Conservation (phyloP, 176 grass and related monocot genomes). For the Cenchrus fungigraminus region DNA sequence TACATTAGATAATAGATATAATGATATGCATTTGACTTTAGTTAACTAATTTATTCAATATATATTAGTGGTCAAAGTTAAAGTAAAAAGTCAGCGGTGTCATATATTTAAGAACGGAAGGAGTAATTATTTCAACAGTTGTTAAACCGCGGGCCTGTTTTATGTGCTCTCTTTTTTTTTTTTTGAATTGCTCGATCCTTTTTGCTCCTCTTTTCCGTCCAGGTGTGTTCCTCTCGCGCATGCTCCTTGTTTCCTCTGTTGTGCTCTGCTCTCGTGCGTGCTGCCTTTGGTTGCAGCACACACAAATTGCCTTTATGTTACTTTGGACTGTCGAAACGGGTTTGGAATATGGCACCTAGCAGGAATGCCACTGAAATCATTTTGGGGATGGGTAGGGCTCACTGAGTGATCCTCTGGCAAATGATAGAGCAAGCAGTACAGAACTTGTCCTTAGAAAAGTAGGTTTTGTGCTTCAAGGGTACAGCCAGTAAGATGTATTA, state of each 20-base stretch:
- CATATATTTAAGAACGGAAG: too few species aligned
- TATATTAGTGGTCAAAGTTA: too few species aligned
- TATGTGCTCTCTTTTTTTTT: neutral
- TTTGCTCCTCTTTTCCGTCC: constrained; percentile 9
- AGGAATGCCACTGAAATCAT: constrained; percentile 8
- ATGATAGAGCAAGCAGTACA: constrained; percentile 15
- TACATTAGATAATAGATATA: too few species aligned
- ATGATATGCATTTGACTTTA: too few species aligned
- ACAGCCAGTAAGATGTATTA: neutral
- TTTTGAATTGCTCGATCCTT: constrained; percentile 39
- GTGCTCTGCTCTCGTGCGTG: constrained; percentile 12
- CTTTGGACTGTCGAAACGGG: constrained; percentile 18
- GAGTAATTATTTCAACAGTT: constrained; percentile 29
- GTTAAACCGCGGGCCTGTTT: neutral
- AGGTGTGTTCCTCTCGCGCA: neutral
- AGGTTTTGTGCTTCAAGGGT: neutral
- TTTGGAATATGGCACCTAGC: constrained; percentile 12
- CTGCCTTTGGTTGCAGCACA: constrained; percentile 25
- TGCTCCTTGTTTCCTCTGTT: neutral
- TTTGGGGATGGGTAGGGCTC: neutral
- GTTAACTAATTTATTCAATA: too few species aligned
- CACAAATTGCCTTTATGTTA: neutral
- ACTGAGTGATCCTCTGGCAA: constrained; percentile 15
- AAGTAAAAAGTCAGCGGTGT: too few species aligned
- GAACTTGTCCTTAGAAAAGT: neutral